These are phyloP conservation scores for Balakata baccata DNA, from an alignment of 345 rosid species.

Conservation along the genomic window DNA sequence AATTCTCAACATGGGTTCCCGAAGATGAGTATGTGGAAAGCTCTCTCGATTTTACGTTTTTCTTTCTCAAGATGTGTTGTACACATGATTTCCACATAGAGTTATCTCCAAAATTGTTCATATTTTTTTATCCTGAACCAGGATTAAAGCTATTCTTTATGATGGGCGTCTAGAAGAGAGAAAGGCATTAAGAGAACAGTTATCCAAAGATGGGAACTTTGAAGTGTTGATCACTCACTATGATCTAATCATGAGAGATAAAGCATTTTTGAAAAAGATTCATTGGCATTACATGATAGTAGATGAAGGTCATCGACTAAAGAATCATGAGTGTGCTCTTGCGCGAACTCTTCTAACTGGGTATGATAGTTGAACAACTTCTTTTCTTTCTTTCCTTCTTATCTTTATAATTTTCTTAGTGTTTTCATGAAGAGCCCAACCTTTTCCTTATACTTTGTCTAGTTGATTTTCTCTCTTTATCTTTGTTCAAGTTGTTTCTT, in stretches of 20 bases:
- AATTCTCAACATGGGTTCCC: constrained; percentile 91
- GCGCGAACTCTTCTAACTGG: constrained; percentile 78
- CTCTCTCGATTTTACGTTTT: neutral
- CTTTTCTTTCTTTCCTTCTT: neutral
- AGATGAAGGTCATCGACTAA: constrained; percentile 98
- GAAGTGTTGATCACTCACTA: constrained; percentile 91
- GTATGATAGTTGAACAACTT: constrained; percentile 32
- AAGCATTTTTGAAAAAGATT: constrained; percentile 85
- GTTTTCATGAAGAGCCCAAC: neutral
- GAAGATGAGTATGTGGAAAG: constrained; percentile 46
- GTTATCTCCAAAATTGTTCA: constrained; percentile 18
- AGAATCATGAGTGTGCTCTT: constrained; percentile 94
- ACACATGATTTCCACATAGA: constrained; percentile 1
- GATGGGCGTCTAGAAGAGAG: constrained; percentile 98
- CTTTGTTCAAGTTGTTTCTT: constrained; percentile 2
- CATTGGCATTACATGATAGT: constrained; percentile 92
- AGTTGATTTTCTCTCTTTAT: neutral
- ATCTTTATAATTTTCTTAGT: neutral
- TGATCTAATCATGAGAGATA: constrained; percentile 98
- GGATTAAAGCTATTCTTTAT: constrained; percentile 85
- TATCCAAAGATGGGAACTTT: constrained; percentile 62
- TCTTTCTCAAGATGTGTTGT: constrained; percentile 12
- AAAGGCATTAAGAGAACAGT: constrained; percentile 76
- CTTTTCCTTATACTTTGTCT: too few relatives aligned
- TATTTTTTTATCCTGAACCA: constrained; percentile 36